Base-by-base conservation (phyloP, 1,284 basidiomycete species). In the Fomitiporia mediterranea region DNA sequence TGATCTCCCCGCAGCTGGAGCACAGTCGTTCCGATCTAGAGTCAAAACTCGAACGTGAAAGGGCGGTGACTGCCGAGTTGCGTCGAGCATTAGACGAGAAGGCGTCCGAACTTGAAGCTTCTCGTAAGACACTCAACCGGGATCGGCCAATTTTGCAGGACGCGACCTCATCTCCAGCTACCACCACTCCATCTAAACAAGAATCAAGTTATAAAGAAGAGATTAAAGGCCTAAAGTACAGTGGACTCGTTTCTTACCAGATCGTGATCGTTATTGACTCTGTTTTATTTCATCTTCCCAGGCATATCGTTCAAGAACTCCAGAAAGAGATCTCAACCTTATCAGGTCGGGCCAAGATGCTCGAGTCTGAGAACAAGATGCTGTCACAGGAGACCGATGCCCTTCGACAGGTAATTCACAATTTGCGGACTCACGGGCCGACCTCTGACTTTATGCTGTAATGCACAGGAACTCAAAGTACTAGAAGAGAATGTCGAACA, bases 241-340 rank as follows among this genome's bases (percentile, higher is more conserved):
- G 78, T 67, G 39, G 21, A 19, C 28, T 54, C 46, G n/a, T 19
- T n/a, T n/a, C n/a, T n/a, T n/a, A n/a, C n/a, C 32, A 34, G 32
- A 13, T 46, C 27, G 15, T 6, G 27, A 27, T 28, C 4, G 13
- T 35, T 51, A 23, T 27, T 40, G 53, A 59, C 52, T 62, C 54
- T 1, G 32, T 39, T 55, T 17, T 21, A 43, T 32, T 35, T 58
- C 19, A 50, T 13, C 32, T 53, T 56, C 4, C 11, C 62, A 91
- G 88, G 69, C 88, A 92, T 67, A 91, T 97, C 63, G 83, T 96
- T 25, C 86, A 91, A 65, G 89, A 94, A 65, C 75, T 96, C 43
- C 89, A 90, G 67, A 85, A 89, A 62, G 94, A 96, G 71, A 91
- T 84, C 63, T 68, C 81, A 3, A 72, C 78, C n/a, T 69, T 83